Evolutionary conservation across 768 basidiomycete genomes (phyloP).

Genomic region (Mycena amicta): DNA sequence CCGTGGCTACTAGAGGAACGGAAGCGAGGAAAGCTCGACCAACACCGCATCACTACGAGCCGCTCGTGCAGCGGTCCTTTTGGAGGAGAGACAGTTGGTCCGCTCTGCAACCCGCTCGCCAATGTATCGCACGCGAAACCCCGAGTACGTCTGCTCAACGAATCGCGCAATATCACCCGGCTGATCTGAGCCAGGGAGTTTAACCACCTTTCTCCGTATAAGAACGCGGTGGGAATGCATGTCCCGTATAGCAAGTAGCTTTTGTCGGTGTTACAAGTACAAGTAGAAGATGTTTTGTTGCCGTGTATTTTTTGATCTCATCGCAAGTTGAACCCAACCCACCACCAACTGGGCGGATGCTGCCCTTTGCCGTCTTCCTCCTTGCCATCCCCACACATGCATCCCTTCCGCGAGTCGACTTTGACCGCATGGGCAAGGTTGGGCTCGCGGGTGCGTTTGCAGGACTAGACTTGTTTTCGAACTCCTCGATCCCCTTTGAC

Average conservation of each 20-base stretch:
- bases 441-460: slow-evolving; percentile 87
- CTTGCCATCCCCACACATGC: slow-evolving; percentile 37
- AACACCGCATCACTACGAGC: slow-evolving; percentile 11
- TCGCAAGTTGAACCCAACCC: not conserved
- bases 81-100: slow-evolving; percentile 11
- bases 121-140: slow-evolving; percentile 67
- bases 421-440: slow-evolving; percentile 86
- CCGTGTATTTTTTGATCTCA: too few relatives aligned
- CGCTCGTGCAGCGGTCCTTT: slow-evolving; percentile 2
- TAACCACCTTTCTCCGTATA: slow-evolving; percentile 62
- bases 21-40: not conserved
- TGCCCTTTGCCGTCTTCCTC: slow-evolving; percentile 28
- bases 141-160: slow-evolving; percentile 78
- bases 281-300: too few relatives aligned
- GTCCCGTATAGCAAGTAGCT: too few relatives aligned
- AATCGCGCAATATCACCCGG: not conserved
- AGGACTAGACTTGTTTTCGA: slow-evolving; percentile 79
- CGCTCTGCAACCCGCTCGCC: slow-evolving; percentile 11
- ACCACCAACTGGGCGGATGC: slow-evolving; percentile 1
- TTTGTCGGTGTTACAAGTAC: too few relatives aligned
- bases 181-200: slow-evolving; percentile 55
- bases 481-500: slow-evolving; percentile 62
- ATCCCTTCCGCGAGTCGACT: slow-evolving; percentile 63
- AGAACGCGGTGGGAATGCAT: slow-evolving; percentile 56
- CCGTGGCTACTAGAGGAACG: slow-evolving; percentile 7